Evolutionary conservation across 805 yeast genomes (phyloP), one percentile per base, ranked within the genome.

Genomic region (Wickerhamomyces xylosicus): DNA sequence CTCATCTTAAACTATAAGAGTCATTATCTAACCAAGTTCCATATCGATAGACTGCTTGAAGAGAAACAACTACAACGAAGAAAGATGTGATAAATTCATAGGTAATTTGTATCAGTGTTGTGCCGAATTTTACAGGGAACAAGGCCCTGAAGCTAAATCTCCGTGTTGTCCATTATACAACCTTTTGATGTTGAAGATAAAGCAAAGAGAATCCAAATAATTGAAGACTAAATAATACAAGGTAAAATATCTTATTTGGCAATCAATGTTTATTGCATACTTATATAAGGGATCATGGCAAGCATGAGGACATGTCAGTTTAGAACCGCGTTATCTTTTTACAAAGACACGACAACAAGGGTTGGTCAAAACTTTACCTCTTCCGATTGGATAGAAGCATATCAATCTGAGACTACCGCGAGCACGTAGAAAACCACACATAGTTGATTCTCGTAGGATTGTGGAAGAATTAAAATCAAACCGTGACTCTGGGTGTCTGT

Each of bases 371-470:
- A 61, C 29, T 25, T 25, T 25, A 25, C 62, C 48, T 20, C 38
- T 33, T 37, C 27, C 13, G n/a, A 35, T 37, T 21, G 22, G 11
- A 19, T 18, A 16, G 13, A 19, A 17, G 33, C 41, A 47, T 52
- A 14, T 48, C 43, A 39, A 63, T 84, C 89, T 84, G 72, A 82
- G 92, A 83, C 84, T 66, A 64, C 83, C 92, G 92, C 92, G 89
- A 84, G 95, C 95, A 84, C 95, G 85, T 72, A 72, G 64, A 52
- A 27, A 37, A 27, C 18, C 41, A 37, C 39, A 32, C 27, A 37
- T 21, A 37, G 41, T 43, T 40, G 29, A 33, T 4, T 22, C 45
- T 49, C 53, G 61, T 50, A 53, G 55, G 57, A 50, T 56, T 61
- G 59, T 50, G 43, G 61, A 53, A 49, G 45, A 47, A 41, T 38